Conservation (phyloP, 2,329 filamentous ascomycete genomes). For the Dactylellina haptotyla region DNA sequence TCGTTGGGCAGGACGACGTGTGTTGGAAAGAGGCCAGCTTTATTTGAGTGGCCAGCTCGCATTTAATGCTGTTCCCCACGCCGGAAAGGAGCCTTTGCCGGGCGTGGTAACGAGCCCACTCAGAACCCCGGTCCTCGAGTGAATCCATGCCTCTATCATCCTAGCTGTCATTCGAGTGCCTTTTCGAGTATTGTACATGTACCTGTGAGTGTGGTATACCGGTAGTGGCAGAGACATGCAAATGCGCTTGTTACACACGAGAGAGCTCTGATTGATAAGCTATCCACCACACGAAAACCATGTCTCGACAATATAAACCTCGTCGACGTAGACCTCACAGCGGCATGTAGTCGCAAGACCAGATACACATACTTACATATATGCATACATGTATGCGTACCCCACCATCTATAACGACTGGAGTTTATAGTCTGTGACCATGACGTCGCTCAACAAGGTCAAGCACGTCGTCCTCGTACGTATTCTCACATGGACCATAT, state of each 20-base stretch:
- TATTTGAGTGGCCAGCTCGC: too few relatives aligned
- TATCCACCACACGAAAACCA: background rate
- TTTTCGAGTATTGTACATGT: too few relatives aligned
- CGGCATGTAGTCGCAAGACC: constrained; percentile 43
- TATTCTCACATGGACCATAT: constrained; percentile 45
- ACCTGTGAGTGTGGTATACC: too few relatives aligned
- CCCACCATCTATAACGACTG: background rate
- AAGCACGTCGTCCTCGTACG: constrained; percentile 80
- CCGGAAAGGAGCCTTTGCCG: constrained; percentile 18
- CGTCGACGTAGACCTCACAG: background rate
- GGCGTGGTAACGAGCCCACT: constrained; percentile 16
- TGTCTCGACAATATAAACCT: constrained; percentile 5
- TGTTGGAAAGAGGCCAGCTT: constrained; percentile 39
- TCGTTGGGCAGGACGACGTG: background rate
- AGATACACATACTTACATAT: too few relatives aligned
- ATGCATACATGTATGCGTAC: too few relatives aligned
- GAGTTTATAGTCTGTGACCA: constrained; percentile 35
- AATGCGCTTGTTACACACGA: background rate
- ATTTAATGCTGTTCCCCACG: constrained; percentile 26
- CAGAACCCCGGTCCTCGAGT: background rate
- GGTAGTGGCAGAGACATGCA: too few relatives aligned
- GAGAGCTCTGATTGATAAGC: constrained; percentile 52
- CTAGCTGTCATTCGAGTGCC: too few relatives aligned
- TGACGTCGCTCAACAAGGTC: constrained; percentile 75
- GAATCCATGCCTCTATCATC: background rate